Base-by-base conservation (phyloP, 768 basidiomycete species). In the Gymnopilus dilepis region DNA sequence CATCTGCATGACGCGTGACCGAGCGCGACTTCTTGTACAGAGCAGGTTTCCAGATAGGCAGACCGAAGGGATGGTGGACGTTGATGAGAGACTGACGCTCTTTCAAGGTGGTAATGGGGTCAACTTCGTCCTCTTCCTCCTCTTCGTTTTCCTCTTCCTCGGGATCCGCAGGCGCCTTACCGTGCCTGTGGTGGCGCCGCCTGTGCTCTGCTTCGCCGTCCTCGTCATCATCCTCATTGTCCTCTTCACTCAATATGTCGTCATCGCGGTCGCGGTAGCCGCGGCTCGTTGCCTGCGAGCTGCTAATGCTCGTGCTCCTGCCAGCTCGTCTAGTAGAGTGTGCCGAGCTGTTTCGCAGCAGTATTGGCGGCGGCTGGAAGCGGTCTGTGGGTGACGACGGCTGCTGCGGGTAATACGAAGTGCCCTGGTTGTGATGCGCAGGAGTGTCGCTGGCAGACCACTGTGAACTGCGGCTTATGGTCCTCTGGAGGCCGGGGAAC, bases 11-110 rank as follows among this genome's bases (percentile, higher is more conserved):
- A 53, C 97, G 93, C 51, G 96, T 98, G 68, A 99, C 93, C 2
- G 96, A 94, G 31, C 97, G 90, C 31, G 92, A 91, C 73, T 99
- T 99, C 77, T 96, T 95, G 87, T 99, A 99, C 60, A 99, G 76
- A 0, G 97, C 97, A 21, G 97, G 97, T 75, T 99, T 99, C 97
- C 97, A 99, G 72, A 99, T 98, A 38, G 94, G 97, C 61, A 99
- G 82, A 80, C 97, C 97, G 74, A 99, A 99, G 13, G 97, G 97
- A 74, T 99, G 97, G 72, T 97, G 94, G 71, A 97, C 96, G 77
- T 99, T 99, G 73, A 99, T 97, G 68, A 97, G 91, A 42, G 96
- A 97, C 74, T 99, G 97, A 30, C 97, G 86, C 67, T 98, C 95
- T 76, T 91, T 94, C 67, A 99, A 77, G 0, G 97, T 72, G 26